phyloP scores from a whole-genome alignment of 1,284 basidiomycete species.

The Neonothopanus nambi region DNA sequence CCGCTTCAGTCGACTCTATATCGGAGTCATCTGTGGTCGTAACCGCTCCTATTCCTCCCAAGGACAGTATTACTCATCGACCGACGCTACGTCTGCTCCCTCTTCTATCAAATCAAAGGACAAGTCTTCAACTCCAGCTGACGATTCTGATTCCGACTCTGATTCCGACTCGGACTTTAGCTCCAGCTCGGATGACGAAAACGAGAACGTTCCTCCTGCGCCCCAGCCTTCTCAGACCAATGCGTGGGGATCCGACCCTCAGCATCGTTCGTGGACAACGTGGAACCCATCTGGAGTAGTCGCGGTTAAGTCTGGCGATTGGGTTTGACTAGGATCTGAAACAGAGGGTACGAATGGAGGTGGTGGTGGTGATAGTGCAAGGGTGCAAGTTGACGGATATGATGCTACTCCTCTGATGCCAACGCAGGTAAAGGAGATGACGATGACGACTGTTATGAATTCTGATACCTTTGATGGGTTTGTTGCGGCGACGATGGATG shows the following conservation, averaged over 20 bases:
- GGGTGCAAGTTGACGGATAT: too few species aligned
- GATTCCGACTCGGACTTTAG: slow-evolving; percentile 5
- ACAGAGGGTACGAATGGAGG: neutral
- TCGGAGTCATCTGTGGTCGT: too few species aligned
- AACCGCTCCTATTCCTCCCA: too few species aligned
- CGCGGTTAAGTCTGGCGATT: neutral
- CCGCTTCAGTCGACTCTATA: neutral
- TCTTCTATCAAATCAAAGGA: slow-evolving; percentile 1
- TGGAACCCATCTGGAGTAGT: neutral
- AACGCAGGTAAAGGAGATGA: too few species aligned
- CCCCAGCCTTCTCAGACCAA: neutral
- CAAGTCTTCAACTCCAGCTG: slow-evolving; percentile 5
- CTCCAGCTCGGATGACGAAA: slow-evolving; percentile 8
- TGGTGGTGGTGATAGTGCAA: too few species aligned
- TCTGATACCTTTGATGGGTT: too few species aligned
- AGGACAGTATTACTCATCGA: too few species aligned
- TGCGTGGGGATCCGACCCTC: neutral
- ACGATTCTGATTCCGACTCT: slow-evolving; percentile 7
- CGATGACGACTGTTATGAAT: too few species aligned
- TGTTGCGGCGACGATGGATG: too few species aligned
- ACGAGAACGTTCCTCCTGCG: slow-evolving; percentile 8
- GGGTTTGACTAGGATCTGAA: slow-evolving; percentile 1
- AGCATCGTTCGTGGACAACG: neutral
- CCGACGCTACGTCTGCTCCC: neutral
- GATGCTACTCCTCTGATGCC: too few species aligned